Evolutionary conservation across 2,329 filamentous ascomycete species (phyloP).

Genomic region (Monilinia laxa): DNA sequence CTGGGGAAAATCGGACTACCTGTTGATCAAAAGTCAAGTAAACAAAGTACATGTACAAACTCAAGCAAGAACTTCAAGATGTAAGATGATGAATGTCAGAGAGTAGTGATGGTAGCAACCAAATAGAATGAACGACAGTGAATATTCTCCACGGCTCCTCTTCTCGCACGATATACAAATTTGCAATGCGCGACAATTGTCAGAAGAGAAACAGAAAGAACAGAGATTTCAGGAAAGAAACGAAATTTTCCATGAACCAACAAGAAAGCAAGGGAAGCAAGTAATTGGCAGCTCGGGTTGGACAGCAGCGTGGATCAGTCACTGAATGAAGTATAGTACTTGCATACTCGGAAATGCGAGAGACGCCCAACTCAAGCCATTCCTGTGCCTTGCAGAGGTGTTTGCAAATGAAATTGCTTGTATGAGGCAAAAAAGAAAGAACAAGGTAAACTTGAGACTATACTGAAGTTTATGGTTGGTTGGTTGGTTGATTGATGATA

Average conservation of each 20-base stretch:
- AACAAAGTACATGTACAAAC: neutral
- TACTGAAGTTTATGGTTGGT: neutral
- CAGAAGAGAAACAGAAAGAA: neutral
- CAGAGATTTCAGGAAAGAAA: neutral
- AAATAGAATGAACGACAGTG: slow-evolving; percentile 1
- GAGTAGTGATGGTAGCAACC: neutral
- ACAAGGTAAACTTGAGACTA: neutral
- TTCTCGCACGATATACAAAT: neutral
- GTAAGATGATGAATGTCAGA: neutral
- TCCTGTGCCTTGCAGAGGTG: slow-evolving; percentile 11
- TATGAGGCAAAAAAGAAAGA: neutral
- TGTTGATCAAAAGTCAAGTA: neutral
- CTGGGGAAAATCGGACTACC: neutral
- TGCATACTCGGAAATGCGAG: slow-evolving; percentile 8
- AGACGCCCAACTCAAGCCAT: neutral
- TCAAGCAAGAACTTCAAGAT: neutral
- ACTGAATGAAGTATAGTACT: slow-evolving; percentile 2
- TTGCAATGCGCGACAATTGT: neutral
- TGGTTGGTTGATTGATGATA: neutral
- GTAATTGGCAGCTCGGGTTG: slow-evolving; percentile 9
- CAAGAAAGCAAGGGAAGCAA: slow-evolving; percentile 11
- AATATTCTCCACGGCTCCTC: neutral
- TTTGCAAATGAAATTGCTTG: slow-evolving; percentile 1
- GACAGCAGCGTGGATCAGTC: neutral
- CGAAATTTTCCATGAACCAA: neutral